Evolutionary conservation across 108 stramenopile species (phyloP).

Genomic region (Nitzschia sp.): DNA sequence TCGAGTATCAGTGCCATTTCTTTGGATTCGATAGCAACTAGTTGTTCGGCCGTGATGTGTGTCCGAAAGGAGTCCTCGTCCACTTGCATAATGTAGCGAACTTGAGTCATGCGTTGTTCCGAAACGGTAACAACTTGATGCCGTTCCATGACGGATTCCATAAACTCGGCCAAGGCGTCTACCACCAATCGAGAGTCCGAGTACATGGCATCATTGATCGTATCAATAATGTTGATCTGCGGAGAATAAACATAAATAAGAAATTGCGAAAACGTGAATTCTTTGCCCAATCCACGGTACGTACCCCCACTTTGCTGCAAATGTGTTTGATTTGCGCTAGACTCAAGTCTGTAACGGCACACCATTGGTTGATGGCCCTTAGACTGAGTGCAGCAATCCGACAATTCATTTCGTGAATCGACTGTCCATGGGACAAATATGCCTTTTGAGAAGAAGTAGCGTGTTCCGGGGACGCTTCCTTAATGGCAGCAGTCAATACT

Average conservation of each 20-base stretch:
- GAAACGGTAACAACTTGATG: slow-evolving; percentile 22
- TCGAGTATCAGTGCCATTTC: slow-evolving; percentile 53
- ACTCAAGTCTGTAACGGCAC: slow-evolving; percentile 49
- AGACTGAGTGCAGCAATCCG: slow-evolving; percentile 45
- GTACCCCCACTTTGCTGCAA: slow-evolving; percentile 46
- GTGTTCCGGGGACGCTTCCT: not conserved
- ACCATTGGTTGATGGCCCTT: slow-evolving; percentile 49
- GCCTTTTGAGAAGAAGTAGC: not conserved
- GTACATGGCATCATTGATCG: slow-evolving; percentile 72
- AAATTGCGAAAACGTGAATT: slow-evolving; percentile 26
- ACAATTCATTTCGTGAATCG: slow-evolving; percentile 19
- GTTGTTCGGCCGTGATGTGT: slow-evolving; percentile 37
- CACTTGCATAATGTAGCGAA: slow-evolving; percentile 49
- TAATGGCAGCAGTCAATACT: slow-evolving; percentile 46
- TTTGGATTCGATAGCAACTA: slow-evolving; percentile 53
- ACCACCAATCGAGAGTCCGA: slow-evolving; percentile 65
- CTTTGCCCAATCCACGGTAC: slow-evolving; percentile 34
- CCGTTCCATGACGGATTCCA: slow-evolving; percentile 54
- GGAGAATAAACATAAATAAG: not conserved
- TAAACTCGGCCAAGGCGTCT: slow-evolving; percentile 70
- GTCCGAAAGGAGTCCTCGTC: slow-evolving; percentile 45
- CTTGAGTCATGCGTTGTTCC: slow-evolving; percentile 45
- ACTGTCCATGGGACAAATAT: slow-evolving; percentile 8
- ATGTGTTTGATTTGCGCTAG: slow-evolving; percentile 52
- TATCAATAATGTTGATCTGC: slow-evolving; percentile 69